Percentiles rank a stretch among this genome's conserved stretches.
Evolutionary conservation across 176 grass and related monocot species (phyloP).

Genomic region (Melocanna baccifera): DNA sequence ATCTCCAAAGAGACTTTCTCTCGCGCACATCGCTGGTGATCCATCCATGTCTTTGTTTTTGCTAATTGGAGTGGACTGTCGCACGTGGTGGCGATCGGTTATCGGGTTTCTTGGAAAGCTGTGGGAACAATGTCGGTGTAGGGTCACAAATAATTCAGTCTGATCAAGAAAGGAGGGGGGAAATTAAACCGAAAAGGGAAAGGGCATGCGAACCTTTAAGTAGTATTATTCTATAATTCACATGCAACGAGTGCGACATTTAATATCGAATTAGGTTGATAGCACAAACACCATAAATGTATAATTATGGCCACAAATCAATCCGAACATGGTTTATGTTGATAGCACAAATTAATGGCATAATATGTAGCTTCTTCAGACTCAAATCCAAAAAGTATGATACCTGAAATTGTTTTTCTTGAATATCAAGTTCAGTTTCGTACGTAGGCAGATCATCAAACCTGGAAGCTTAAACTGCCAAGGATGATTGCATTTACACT

Average conservation of each 20-base stretch:
- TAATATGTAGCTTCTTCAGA: background rate
- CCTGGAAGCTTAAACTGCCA: background rate
- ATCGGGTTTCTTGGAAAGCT: slow-evolving; percentile 39
- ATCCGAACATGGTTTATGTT: background rate
- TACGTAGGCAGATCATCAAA: background rate
- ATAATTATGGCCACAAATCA: background rate
- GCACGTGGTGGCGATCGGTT: slow-evolving; percentile 28
- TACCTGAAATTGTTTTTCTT: background rate
- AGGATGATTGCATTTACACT: background rate
- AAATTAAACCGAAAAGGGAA: background rate
- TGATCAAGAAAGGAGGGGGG: background rate
- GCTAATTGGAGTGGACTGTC: slow-evolving; percentile 17
- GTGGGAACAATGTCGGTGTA: slow-evolving; percentile 8
- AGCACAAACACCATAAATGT: background rate
- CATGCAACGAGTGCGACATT: background rate
- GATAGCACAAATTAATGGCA: background rate
- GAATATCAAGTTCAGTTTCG: background rate
- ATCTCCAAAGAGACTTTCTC: slow-evolving; percentile 25
- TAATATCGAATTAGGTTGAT: background rate
- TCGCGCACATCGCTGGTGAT: slow-evolving; percentile 7
- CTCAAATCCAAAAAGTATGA: background rate
- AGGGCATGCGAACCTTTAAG: background rate
- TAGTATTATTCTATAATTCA: background rate
- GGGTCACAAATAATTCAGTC: slow-evolving; percentile 29
- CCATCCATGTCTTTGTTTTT: slow-evolving; percentile 13